Conservation (phyloP, 2,329 filamentous ascomycete species). For the Teratosphaeria epicoccoides region DNA sequence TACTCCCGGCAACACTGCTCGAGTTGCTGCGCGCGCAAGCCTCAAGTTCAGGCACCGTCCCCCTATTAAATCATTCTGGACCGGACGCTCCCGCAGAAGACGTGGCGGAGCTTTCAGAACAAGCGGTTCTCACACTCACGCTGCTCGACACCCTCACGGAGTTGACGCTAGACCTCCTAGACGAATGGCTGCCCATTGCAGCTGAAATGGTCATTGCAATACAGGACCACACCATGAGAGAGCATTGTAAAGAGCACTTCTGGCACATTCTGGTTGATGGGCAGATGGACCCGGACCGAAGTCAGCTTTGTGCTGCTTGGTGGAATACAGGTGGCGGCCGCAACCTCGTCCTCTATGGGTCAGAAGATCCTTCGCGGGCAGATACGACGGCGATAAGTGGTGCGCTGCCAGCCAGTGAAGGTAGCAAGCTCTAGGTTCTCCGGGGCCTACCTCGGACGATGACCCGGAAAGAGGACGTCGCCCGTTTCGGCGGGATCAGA, state of each 20-base stretch:
- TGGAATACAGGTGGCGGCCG: constrained; percentile 61
- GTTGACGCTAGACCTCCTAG: constrained; percentile 56
- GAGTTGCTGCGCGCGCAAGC: constrained; percentile 65
- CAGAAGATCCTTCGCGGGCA: neutral
- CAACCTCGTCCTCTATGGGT: constrained; percentile 44
- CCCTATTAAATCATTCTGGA: constrained; percentile 33
- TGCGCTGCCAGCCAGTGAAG: constrained; percentile 2
- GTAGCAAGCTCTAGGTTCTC: constrained; percentile 5
- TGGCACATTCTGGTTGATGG: constrained; percentile 70
- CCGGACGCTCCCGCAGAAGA: constrained; percentile 12
- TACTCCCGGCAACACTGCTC: constrained; percentile 68
- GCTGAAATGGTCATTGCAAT: constrained; percentile 59
- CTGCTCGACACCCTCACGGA: constrained; percentile 70
- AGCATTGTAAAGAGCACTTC: constrained; percentile 58
- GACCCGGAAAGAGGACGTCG: too few species aligned
- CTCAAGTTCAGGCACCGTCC: constrained; percentile 40
- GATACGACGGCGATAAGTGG: constrained; percentile 6
- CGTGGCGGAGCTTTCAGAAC: constrained; percentile 52
- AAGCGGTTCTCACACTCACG: constrained; percentile 64
- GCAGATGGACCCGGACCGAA: constrained; percentile 80
- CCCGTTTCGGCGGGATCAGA: too few species aligned
- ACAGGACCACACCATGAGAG: constrained; percentile 43
- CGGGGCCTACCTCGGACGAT: neutral
- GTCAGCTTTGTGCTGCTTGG: constrained; percentile 71
- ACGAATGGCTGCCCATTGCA: constrained; percentile 69